phyloP scores from a whole-genome alignment of 1,284 basidiomycete species.

The Leccinum holopus region DNA sequence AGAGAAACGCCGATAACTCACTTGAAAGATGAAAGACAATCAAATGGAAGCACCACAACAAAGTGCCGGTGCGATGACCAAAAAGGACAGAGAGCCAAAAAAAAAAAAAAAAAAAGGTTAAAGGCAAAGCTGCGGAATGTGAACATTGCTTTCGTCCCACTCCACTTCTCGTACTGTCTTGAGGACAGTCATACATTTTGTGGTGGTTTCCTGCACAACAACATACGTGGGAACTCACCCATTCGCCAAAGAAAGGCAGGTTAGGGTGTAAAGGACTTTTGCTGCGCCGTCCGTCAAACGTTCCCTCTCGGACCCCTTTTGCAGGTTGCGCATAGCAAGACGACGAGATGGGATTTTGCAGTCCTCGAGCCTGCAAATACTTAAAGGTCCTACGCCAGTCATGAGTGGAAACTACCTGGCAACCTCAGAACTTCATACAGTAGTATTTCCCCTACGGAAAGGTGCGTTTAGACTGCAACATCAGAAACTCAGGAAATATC shows the following conservation, averaged over 20 bases:
- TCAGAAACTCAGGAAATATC: constrained; percentile 1
- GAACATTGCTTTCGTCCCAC: background rate
- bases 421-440: constrained; percentile 40
- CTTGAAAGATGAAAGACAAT: background rate
- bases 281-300: too few relatives aligned
- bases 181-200: constrained; percentile 1
- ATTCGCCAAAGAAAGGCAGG: too few relatives aligned
- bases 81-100: background rate
- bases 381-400: constrained; percentile 55
- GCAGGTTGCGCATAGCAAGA: too few relatives aligned
- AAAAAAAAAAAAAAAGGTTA: background rate
- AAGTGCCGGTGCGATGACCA: background rate
- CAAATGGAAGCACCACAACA: constrained; percentile 3
- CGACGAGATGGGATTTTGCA: too few relatives aligned
- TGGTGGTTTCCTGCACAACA: background rate
- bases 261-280: too few relatives aligned
- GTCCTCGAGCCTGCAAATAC: too few relatives aligned
- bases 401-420: constrained; percentile 4
- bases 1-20: background rate
- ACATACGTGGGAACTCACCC: too few relatives aligned
- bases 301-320: too few relatives aligned
- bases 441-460: constrained; percentile 73
- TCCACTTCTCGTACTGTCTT: background rate
- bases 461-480: background rate
- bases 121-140: constrained; percentile 1